Evolutionary conservation across 148 eudicot species (phyloP).

Genomic region (Cornus suecica): DNA sequence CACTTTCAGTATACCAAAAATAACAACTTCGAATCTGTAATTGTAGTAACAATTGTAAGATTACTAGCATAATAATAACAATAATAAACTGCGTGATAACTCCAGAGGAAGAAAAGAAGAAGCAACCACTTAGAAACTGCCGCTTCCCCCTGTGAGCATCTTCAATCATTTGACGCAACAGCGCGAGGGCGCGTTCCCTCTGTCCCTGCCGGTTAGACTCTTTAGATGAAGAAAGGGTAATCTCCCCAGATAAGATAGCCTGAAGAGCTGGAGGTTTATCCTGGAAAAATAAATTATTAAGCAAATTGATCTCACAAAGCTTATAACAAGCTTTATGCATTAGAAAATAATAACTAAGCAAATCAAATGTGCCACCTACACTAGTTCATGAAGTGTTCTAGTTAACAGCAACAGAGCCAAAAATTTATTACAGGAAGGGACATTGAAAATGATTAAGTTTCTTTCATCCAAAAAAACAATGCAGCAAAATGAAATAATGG

Average conservation of each 20-base stretch:
- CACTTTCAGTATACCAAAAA: background rate
- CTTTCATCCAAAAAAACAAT: too few species aligned
- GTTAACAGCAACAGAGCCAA: too few species aligned
- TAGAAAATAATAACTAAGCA: too few species aligned
- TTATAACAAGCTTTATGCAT: too few species aligned
- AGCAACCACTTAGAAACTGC: slow-evolving; percentile 88
- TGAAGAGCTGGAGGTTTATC: slow-evolving; percentile 71
- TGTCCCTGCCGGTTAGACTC: slow-evolving; percentile 63
- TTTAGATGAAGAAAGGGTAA: slow-evolving; percentile 35
- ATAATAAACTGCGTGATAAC: background rate
- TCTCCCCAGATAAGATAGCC: slow-evolving; percentile 71
- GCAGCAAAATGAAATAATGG: too few species aligned
- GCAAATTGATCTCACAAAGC: background rate
- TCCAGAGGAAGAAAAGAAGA: slow-evolving; percentile 5
- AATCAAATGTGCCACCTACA: too few species aligned
- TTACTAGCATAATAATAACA: background rate
- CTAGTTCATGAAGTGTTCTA: too few species aligned
- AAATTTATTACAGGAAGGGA: too few species aligned
- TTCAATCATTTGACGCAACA: slow-evolving; percentile 97
- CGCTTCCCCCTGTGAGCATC: slow-evolving; percentile 98
- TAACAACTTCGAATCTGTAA: background rate
- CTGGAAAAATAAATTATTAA: slow-evolving; percentile 34
- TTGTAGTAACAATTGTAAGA: background rate
- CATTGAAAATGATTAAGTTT: too few species aligned
- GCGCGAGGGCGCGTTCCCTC: slow-evolving; percentile 87